These are phyloP conservation scores for Trametes cinnabarina DNA, from an alignment of 768 basidiomycete genomes.

Conservation along the genomic window DNA sequence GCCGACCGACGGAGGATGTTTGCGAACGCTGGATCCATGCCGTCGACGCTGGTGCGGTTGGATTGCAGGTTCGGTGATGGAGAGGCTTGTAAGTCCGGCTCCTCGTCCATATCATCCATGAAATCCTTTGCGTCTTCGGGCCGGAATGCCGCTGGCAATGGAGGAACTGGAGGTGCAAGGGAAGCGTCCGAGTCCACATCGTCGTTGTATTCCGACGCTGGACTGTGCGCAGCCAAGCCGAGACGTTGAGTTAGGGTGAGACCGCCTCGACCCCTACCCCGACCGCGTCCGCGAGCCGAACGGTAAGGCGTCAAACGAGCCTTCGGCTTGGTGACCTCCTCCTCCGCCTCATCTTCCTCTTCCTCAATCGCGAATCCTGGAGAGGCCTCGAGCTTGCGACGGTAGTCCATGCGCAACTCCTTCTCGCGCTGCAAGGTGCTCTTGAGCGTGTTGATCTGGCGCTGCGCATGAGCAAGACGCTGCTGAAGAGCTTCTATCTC, in stretches of 20 bases:
- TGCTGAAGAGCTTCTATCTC: constrained; percentile 83
- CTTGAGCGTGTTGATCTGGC: constrained; percentile 81
- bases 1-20: constrained; percentile 65
- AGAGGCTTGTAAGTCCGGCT: constrained; percentile 32
- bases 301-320: constrained; percentile 56
- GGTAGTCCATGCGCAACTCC: constrained; percentile 69
- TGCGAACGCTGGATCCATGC: constrained; percentile 85
- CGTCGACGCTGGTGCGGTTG: constrained; percentile 73
- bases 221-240: constrained; percentile 53
- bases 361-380: constrained; percentile 41
- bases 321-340: constrained; percentile 32
- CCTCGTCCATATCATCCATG: constrained; percentile 45
- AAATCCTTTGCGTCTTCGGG: constrained; percentile 36
- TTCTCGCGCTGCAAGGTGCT: constrained; percentile 80
- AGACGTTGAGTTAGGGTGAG: constrained; percentile 66
- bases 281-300: constrained; percentile 48
- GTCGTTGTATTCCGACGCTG: constrained; percentile 49
- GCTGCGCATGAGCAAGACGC: constrained; percentile 79
- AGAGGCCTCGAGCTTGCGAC: constrained; percentile 48
- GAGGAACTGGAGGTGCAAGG: constrained; percentile 33
- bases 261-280: constrained; percentile 48
- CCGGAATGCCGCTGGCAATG: constrained; percentile 34
- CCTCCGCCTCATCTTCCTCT: constrained; percentile 44
- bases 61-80: constrained; percentile 45
- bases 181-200: constrained; percentile 28